Conservation (phyloP, 208 protist species). For the Trypanosomatidae sp. region DNA sequence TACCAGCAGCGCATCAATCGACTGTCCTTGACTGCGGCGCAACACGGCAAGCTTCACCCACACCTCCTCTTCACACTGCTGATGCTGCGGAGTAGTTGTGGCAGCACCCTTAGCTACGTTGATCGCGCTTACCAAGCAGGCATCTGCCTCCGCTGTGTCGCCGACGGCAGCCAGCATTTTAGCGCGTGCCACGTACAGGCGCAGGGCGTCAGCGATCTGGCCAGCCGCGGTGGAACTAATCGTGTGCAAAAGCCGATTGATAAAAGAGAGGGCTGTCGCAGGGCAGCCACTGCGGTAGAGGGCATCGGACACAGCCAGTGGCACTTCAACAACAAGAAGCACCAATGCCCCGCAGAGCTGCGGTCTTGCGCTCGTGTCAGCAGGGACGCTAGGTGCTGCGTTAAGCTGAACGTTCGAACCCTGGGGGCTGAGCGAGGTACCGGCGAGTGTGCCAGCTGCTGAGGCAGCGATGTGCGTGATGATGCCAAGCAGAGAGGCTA, state of each 20-base stretch:
- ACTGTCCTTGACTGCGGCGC: slow-evolving; percentile 38
- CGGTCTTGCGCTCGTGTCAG: background rate
- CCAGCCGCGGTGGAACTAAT: background rate
- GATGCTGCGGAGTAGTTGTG: background rate
- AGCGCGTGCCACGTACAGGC: slow-evolving; percentile 32
- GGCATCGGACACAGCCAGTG: slow-evolving; percentile 22
- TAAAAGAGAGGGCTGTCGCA: slow-evolving; percentile 8
- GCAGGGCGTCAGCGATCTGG: slow-evolving; percentile 4
- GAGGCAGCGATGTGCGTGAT: background rate
- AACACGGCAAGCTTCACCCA: slow-evolving; percentile 67
- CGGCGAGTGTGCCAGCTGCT: background rate
- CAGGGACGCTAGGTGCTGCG: background rate
- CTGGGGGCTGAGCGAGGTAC: background rate
- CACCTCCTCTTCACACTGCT: slow-evolving; percentile 32
- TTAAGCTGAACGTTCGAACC: background rate
- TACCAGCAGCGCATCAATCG: slow-evolving; percentile 13
- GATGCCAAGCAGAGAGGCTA: slow-evolving; percentile 3
- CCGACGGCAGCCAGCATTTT: slow-evolving; percentile 45
- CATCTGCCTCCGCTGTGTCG: slow-evolving; percentile 34
- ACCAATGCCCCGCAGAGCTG: background rate
- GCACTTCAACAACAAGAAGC: slow-evolving; percentile 24
- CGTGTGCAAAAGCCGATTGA: slow-evolving; percentile 7
- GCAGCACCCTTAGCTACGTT: slow-evolving; percentile 4
- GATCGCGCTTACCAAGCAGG: slow-evolving; percentile 34
- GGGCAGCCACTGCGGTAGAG: slow-evolving; percentile 15